Conservation (phyloP, 192 early-diverging fungal species). For the Lunasporangiospora selenospora region DNA sequence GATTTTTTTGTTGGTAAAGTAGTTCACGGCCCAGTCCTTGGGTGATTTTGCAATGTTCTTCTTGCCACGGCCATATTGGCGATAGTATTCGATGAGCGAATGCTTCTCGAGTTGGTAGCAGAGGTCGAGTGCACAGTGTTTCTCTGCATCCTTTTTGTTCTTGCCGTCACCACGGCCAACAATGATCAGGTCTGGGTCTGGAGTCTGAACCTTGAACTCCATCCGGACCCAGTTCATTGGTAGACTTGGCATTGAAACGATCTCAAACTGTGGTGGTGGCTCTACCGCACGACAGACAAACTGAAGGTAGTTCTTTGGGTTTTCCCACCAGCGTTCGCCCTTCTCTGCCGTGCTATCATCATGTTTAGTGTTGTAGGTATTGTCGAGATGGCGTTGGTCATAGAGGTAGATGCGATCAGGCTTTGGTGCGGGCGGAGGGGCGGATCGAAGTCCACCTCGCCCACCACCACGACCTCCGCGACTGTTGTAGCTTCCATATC, state of each 20-base stretch:
- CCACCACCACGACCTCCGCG: constrained; percentile 19
- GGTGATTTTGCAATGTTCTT: constrained; percentile 39
- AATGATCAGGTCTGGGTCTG: constrained; percentile 35
- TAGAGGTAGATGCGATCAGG: constrained; percentile 40
- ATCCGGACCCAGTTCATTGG: constrained; percentile 45
- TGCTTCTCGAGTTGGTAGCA: constrained; percentile 46
- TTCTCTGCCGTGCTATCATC: constrained; percentile 28
- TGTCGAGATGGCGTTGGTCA: constrained; percentile 43
- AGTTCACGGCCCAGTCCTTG: constrained; percentile 47
- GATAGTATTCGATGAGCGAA: constrained; percentile 46
- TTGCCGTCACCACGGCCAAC: constrained; percentile 41
- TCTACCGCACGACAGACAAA: constrained; percentile 40
- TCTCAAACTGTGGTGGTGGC: constrained; percentile 38
- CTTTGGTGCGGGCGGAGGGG: constrained; percentile 18
- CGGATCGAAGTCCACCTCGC: constrained; percentile 11
- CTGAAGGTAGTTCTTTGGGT: constrained; percentile 45
- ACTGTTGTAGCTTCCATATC: constrained; percentile 9
- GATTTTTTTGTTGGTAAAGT: constrained; percentile 40
- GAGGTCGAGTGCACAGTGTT: constrained; percentile 37
- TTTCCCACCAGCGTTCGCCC: constrained; percentile 48
- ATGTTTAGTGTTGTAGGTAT: constrained; percentile 35
- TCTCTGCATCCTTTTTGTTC: constrained; percentile 55
- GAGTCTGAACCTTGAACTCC: constrained; percentile 42
- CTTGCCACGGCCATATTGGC: constrained; percentile 43
- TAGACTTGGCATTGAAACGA: constrained; percentile 15